Evolutionary conservation across 2,329 filamentous ascomycete species (phyloP).

Genomic region (Fusarium tjaetaba): DNA sequence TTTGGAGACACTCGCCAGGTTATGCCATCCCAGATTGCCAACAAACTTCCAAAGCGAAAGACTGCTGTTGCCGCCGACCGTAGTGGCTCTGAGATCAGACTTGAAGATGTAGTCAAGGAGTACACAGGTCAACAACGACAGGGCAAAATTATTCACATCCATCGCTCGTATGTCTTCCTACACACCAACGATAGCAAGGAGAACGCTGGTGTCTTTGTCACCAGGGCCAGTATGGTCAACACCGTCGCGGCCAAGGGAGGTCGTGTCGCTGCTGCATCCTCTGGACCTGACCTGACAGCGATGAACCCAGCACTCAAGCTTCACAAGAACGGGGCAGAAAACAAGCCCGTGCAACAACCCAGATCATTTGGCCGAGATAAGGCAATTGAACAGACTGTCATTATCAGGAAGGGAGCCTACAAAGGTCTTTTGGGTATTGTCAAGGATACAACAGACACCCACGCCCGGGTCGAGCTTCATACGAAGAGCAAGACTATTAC

Average conservation of each 20-base stretch:
- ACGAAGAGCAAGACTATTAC: constrained; percentile 93
- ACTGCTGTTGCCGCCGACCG: constrained; percentile 91
- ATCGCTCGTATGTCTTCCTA: constrained; percentile 91
- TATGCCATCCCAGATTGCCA: constrained; percentile 90
- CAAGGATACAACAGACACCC: constrained; percentile 88
- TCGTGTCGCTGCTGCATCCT: constrained; percentile 65
- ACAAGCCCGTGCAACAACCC: constrained; percentile 68
- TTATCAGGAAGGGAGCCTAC: constrained; percentile 85
- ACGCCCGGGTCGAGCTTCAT: constrained; percentile 91
- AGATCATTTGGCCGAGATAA: constrained; percentile 83
- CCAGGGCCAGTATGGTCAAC: constrained; percentile 83
- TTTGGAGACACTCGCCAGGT: constrained; percentile 83
- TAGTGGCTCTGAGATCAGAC: constrained; percentile 90
- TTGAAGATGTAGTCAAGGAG: constrained; percentile 93
- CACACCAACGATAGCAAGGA: constrained; percentile 86
- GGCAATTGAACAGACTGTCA: constrained; percentile 90
- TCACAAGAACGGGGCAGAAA: constrained; percentile 66
- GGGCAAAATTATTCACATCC: constrained; percentile 92
- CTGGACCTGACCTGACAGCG: constrained; percentile 81
- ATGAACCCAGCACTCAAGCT: constrained; percentile 93
- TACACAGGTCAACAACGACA: constrained; percentile 84
- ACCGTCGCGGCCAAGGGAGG: constrained; percentile 96
- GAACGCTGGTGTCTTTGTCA: constrained; percentile 90
- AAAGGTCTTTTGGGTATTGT: constrained; percentile 96
- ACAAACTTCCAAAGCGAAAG: constrained; percentile 84